Conservation (phyloP, 495 filamentous ascomycete species). For the Aspergillus ellipticus region DNA sequence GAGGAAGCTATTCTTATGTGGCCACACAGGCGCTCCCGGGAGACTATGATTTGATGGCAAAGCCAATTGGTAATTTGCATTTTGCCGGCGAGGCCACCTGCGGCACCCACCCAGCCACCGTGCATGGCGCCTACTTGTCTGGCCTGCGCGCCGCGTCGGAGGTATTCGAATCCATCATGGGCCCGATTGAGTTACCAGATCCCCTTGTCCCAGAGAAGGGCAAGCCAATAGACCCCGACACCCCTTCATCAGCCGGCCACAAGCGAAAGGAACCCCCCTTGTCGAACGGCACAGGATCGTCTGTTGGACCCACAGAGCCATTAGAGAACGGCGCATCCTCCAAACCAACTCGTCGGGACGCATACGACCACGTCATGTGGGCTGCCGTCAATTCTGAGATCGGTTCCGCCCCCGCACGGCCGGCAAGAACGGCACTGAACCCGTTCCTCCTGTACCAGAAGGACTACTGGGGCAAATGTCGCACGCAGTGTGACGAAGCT, state of each 20-base stretch:
- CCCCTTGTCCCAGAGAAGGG: slow-evolving; percentile 70
- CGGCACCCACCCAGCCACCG: slow-evolving; percentile 91
- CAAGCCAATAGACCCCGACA: slow-evolving; percentile 23
- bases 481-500: slow-evolving; percentile 65
- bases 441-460: slow-evolving; percentile 70
- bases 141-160: slow-evolving; percentile 86
- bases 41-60: slow-evolving; percentile 94
- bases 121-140: slow-evolving; percentile 94
- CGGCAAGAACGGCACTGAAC: slow-evolving; percentile 65
- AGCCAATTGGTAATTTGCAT: slow-evolving; percentile 77
- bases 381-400: slow-evolving; percentile 63
- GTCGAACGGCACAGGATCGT: background rate
- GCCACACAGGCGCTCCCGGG: slow-evolving; percentile 73
- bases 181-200: slow-evolving; percentile 70
- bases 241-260: slow-evolving; percentile 18
- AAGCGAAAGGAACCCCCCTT: slow-evolving; percentile 18
- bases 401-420: slow-evolving; percentile 68
- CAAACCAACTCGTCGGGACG: slow-evolving; percentile 55
- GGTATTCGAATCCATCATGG: slow-evolving; percentile 71
- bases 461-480: slow-evolving; percentile 72
- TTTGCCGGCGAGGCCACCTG: slow-evolving; percentile 97
- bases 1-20: slow-evolving; percentile 91
- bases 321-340: slow-evolving; percentile 9
- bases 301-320: slow-evolving; percentile 4
- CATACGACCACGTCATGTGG: slow-evolving; percentile 72